Percentiles rank a stretch among this genome's conserved stretches.
phyloP scores from a whole-genome alignment of 2,329 filamentous ascomycete genomes.

The Aureobasidium sp. region DNA sequence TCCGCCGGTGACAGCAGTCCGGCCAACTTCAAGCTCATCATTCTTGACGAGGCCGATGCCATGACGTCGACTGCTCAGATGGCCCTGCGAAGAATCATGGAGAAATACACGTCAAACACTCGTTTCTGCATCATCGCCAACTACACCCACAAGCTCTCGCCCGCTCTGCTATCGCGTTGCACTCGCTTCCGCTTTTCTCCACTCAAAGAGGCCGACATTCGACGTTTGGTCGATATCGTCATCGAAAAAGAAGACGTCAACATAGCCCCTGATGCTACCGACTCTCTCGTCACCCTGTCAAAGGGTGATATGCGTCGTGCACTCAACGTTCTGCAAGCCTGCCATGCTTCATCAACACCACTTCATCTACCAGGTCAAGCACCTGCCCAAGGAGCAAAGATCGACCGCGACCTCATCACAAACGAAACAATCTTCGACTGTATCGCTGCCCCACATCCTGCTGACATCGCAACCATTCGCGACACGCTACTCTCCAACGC shows the following conservation, averaged over 20 bases:
- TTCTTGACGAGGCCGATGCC: conserved; percentile 96
- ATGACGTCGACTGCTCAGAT: conserved; percentile 99
- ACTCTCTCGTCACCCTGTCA: conserved; percentile 75
- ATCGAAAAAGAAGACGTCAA: conserved; percentile 78
- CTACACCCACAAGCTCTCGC: conserved; percentile 95
- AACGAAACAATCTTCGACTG: conserved; percentile 93
- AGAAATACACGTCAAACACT: conserved; percentile 97
- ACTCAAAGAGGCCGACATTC: conserved; percentile 79
- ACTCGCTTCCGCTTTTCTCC: conserved; percentile 94
- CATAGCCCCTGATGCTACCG: conserved; percentile 70
- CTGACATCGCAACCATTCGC: conserved; percentile 76
- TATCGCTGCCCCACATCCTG: conserved; percentile 87
- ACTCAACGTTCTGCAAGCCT: conserved; percentile 91
- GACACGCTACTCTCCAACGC: conserved; percentile 72
- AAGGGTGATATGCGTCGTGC: conserved; percentile 95
- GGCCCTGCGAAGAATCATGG: conserved; percentile 94
- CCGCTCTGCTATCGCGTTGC: conserved; percentile 83
- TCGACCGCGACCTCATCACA: conserved; percentile 76
- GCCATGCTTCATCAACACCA: conserved; percentile 77
- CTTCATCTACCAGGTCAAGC: conserved; percentile 41
- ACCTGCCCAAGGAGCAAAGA: conserved; percentile 43
- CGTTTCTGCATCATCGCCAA: conserved; percentile 98
- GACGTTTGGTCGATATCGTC: conserved; percentile 77
- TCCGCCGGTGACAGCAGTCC: conserved; percentile 31
- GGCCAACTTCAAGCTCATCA: conserved; percentile 77